These are phyloP conservation scores for Vigna trinervia DNA, from an alignment of 306 rosid genomes.

Conservation along the genomic window DNA sequence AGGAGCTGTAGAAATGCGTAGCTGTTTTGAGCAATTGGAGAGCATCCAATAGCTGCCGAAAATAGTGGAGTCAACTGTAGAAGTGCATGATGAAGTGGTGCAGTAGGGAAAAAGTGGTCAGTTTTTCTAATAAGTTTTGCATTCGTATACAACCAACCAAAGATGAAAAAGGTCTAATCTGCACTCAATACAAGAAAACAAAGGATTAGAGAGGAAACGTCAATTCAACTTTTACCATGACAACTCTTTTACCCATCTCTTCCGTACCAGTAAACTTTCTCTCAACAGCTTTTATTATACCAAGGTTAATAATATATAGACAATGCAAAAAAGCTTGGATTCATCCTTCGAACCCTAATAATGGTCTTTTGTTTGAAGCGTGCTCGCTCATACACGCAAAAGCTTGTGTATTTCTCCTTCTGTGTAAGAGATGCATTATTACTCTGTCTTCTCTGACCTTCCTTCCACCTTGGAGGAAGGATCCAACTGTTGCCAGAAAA, in stretches of 20 bases:
- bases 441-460: not conserved
- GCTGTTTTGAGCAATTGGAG: too few species aligned
- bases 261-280: conserved; percentile 16
- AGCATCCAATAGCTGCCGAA: too few species aligned
- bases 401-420: conserved; percentile 31
- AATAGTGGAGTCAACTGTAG: not conserved
- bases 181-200: conserved; percentile 48
- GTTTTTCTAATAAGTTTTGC: not conserved
- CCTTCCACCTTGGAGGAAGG: conserved; percentile 36
- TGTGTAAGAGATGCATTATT: conserved; percentile 21
- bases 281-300: not conserved
- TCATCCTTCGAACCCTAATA: conserved; percentile 38
- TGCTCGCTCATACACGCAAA: conserved; percentile 41
- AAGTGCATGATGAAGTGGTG: not conserved
- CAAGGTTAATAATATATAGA: not conserved
- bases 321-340: conserved; percentile 38
- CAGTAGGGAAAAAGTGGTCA: not conserved
- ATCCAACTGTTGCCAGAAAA: conserved; percentile 36
- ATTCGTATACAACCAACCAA: conserved; percentile 3
- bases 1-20: too few species aligned
- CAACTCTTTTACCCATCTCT: conserved; percentile 1
- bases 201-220: not conserved
- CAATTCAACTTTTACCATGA: conserved; percentile 40
- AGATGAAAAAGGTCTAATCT: conserved; percentile 33
- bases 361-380: conserved; percentile 34